phyloP scores from a whole-genome alignment of 352 stramenopile species.

The Pythium vanterpoolii region DNA sequence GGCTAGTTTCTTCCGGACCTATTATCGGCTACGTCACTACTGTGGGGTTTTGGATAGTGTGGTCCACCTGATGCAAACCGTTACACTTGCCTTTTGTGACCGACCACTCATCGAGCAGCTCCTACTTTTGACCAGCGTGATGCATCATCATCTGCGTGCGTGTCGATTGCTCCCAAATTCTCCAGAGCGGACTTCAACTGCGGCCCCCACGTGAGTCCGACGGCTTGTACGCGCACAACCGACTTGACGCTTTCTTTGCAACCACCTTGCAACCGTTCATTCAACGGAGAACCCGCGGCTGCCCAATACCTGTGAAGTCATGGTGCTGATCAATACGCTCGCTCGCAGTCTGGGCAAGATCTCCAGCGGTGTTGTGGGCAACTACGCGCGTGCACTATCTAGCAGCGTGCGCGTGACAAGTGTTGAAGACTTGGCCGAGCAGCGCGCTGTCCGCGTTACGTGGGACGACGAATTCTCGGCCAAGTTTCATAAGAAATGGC shows the following conservation, averaged over 20 bases:
- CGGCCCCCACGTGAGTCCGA: constrained; percentile 20
- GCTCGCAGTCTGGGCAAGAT: not conserved
- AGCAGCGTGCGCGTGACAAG: constrained; percentile 6
- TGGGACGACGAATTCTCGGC: constrained; percentile 75
- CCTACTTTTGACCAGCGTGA: constrained; percentile 1
- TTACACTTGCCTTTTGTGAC: not conserved
- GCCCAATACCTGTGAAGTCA: not conserved
- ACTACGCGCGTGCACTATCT: constrained; percentile 1
- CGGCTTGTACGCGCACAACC: no score
- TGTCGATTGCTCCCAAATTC: not conserved
- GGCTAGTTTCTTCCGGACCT: not conserved
- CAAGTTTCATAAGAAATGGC: constrained; percentile 85
- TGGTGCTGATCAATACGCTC: not conserved
- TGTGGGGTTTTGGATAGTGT: not conserved
- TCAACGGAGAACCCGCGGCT: not conserved
- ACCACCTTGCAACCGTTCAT: not conserved
- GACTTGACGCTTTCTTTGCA: not conserved
- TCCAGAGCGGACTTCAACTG: constrained; percentile 11
- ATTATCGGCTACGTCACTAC: constrained; percentile 6
- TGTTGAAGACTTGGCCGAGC: constrained; percentile 47
- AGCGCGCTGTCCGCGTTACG: constrained; percentile 57
- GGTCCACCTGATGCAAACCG: constrained; percentile 2
- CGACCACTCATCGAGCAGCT: constrained; percentile 11
- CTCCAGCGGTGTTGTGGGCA: not conserved
- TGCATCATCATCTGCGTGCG: not conserved